These are phyloP conservation scores for Eleusine indica DNA, from an alignment of 176 grass and related monocot species.

Conservation along the genomic window DNA sequence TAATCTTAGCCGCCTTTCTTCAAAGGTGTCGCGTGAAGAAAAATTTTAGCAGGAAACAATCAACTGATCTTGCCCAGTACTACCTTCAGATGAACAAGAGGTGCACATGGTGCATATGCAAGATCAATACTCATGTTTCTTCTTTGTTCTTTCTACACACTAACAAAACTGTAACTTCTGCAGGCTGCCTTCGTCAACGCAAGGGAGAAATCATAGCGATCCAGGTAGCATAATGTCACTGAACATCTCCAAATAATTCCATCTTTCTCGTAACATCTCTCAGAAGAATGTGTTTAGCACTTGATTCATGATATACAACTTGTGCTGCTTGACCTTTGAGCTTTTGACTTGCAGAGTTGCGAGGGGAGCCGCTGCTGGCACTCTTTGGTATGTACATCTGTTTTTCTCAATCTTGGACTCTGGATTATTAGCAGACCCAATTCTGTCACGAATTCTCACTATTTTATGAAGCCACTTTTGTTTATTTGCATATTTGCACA, in stretches of 20 bases:
- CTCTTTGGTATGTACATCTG: slow-evolving; percentile 1
- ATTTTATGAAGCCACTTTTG: no score
- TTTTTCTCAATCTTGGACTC: no score
- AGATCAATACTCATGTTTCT: no score
- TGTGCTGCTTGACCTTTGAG: background rate
- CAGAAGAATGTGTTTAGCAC: background rate
- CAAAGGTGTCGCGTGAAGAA: background rate
- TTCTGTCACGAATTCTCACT: no score
- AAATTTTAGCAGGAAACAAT: background rate
- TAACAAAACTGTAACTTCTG: background rate
- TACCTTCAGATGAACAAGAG: slow-evolving; percentile 16
- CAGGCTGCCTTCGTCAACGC: background rate
- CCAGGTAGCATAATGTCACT: background rate
- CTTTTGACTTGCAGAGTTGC: background rate
- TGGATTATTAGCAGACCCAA: no score
- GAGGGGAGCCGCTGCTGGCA: background rate
- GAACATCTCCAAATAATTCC: background rate
- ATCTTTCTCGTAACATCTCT: background rate
- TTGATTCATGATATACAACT: background rate
- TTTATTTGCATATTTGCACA: background rate
- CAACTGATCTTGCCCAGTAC: background rate
- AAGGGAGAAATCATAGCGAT: background rate
- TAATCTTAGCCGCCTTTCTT: background rate
- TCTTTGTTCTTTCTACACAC: no score
- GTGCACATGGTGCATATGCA: background rate